Conservation (phyloP, 441 rosid genomes). For the Rhodomyrtus psidioides region DNA sequence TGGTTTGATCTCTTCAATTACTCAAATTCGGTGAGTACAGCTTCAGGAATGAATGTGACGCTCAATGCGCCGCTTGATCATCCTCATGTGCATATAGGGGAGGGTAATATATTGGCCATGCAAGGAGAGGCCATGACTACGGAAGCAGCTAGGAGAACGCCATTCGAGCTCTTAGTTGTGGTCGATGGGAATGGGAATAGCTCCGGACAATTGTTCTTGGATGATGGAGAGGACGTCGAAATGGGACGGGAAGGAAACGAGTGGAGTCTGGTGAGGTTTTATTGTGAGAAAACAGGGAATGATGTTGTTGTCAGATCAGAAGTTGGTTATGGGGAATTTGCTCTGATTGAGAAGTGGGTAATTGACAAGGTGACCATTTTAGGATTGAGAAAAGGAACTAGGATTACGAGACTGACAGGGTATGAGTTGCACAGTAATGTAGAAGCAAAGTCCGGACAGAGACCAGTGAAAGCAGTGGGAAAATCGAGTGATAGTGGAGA, state of each 20-base stretch:
- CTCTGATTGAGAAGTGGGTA: constrained; percentile 40
- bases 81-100: constrained; percentile 49
- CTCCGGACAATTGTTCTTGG: constrained; percentile 55
- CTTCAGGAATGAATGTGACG: not conserved
- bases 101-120: constrained; percentile 63
- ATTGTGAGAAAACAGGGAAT: constrained; percentile 14
- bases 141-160: constrained; percentile 33
- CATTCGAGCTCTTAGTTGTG: constrained; percentile 50
- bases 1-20: constrained; percentile 58
- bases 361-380: constrained; percentile 43
- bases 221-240: constrained; percentile 45
- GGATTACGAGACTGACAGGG: not conserved
- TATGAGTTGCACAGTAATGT: not conserved
- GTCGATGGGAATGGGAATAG: constrained; percentile 27
- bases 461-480: not conserved
- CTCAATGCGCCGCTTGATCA: constrained; percentile 27
- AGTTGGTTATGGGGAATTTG: constrained; percentile 44
- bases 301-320: constrained; percentile 25
- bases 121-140: constrained; percentile 77
- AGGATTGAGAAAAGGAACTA: constrained; percentile 29
- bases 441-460: not conserved
- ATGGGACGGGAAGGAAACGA: constrained; percentile 42
- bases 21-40: constrained; percentile 20
- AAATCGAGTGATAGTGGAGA: not conserved
- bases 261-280: constrained; percentile 46